phyloP scores from a whole-genome alignment of 2,329 filamentous ascomycete species.

The Rhytidhysteron rufulum region DNA sequence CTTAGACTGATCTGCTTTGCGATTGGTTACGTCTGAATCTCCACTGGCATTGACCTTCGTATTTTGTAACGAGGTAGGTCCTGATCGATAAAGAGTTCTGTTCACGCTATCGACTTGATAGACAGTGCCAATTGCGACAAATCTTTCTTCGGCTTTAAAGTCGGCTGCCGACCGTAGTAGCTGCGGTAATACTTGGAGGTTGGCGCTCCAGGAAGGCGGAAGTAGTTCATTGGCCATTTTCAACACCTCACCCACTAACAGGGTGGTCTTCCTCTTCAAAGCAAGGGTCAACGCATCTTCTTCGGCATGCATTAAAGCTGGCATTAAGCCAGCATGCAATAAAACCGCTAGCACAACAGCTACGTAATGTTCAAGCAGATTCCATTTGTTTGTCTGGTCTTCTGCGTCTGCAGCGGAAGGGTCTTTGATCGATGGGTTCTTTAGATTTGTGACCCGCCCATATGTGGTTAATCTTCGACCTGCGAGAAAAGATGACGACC shows the following conservation, averaged over 20 bases:
- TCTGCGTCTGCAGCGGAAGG: slow-evolving; percentile 59
- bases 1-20: slow-evolving; percentile 45
- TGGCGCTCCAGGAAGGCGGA: slow-evolving; percentile 74
- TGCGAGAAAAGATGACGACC: slow-evolving; percentile 93
- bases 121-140: slow-evolving; percentile 81
- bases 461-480: slow-evolving; percentile 92
- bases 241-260: slow-evolving; percentile 86
- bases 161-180: slow-evolving; percentile 73
- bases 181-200: slow-evolving; percentile 83
- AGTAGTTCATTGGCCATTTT: slow-evolving; percentile 84
- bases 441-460: slow-evolving; percentile 84
- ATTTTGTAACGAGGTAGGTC: slow-evolving; percentile 40
- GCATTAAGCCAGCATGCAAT: slow-evolving; percentile 69
- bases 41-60: slow-evolving; percentile 20
- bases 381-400: slow-evolving; percentile 62
- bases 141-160: slow-evolving; percentile 68
- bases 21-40: slow-evolving; percentile 23
- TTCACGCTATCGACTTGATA: slow-evolving; percentile 99
- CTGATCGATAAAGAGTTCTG: slow-evolving; percentile 80
- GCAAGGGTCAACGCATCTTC: slow-evolving; percentile 64
- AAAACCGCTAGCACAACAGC: slow-evolving; percentile 82
- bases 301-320: slow-evolving; percentile 56
- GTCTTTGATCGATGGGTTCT: slow-evolving; percentile 55
- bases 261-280: slow-evolving; percentile 81
- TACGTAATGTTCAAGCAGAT: slow-evolving; percentile 91